phyloP scores from a whole-genome alignment of 2,329 filamentous ascomycete species.

The Apiospora arundinis region DNA sequence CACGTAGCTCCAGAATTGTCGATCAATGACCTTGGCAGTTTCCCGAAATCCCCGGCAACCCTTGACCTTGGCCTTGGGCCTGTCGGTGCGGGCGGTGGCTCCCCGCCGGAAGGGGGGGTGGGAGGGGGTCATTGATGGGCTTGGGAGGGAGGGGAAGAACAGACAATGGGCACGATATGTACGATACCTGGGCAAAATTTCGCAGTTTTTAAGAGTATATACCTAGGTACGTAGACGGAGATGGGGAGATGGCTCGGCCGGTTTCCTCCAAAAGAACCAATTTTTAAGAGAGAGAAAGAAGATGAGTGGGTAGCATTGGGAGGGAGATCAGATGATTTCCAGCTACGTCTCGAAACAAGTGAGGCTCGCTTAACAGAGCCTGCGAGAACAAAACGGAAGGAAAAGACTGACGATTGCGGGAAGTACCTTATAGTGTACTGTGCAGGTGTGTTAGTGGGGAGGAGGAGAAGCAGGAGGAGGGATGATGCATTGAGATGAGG shows the following conservation, averaged over 20 bases:
- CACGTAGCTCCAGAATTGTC: conserved; percentile 4
- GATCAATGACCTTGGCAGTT: background rate
- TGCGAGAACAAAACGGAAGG: too few species aligned
- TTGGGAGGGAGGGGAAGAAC: too few species aligned
- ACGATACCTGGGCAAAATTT: background rate
- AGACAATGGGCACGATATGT: background rate
- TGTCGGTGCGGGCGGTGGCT: background rate
- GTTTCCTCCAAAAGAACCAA: background rate
- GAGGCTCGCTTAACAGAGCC: background rate
- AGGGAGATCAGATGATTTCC: conserved; percentile 11
- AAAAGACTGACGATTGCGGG: too few species aligned
- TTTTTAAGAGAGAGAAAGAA: background rate
- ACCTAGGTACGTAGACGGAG: background rate
- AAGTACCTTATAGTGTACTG: background rate
- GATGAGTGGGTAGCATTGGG: background rate
- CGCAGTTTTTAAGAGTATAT: background rate
- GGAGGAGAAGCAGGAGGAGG: background rate
- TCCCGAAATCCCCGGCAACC: conserved; percentile 3
- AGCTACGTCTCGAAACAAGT: background rate
- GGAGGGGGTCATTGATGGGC: too few species aligned
- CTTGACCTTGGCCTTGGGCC: background rate
- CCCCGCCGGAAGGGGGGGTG: background rate
- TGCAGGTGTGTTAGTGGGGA: background rate
- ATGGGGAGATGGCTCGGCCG: conserved; percentile 6
- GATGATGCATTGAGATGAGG: background rate